A percentile compares a stretch with the other conserved stretches of the same genome.
phyloP scores from a whole-genome alignment of 164 flowering plant species.

The Litsea cubeba region DNA sequence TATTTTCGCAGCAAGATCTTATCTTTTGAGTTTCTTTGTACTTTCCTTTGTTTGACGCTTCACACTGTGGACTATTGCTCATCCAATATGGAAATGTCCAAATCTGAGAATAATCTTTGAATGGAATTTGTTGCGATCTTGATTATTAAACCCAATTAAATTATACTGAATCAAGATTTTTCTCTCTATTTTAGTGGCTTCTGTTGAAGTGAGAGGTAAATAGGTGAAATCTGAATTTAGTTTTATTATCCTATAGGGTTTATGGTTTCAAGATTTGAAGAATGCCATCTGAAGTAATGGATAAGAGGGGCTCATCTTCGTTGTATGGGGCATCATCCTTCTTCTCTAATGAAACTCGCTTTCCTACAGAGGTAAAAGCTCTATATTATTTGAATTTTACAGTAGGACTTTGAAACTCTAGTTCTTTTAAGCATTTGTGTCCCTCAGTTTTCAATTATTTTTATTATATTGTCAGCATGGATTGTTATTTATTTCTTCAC shows the following conservation, averaged over 20 bases:
- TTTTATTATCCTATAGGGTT: conserved; percentile 8
- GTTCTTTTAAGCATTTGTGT: background rate
- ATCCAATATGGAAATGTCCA: background rate
- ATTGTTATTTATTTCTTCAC: too few species aligned
- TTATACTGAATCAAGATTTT: background rate
- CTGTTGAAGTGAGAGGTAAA: background rate
- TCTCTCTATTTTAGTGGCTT: background rate
- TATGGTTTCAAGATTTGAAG: conserved; percentile 10
- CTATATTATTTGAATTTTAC: background rate
- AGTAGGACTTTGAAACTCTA: background rate
- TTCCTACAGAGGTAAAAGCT: conserved; percentile 41
- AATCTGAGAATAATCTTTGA: background rate
- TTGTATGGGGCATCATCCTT: conserved; percentile 23
- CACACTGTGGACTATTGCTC: background rate
- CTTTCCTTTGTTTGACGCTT: background rate
- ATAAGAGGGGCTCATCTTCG: conserved; percentile 32
- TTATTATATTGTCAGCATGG: too few species aligned
- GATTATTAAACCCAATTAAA: background rate
- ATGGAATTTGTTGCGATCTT: background rate
- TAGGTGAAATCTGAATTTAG: background rate
- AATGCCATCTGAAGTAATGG: conserved; percentile 51
- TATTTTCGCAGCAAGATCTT: background rate
- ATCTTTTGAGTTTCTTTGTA: background rate
- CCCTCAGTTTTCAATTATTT: background rate
- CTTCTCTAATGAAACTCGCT: conserved; percentile 34